Evolutionary conservation across 1,139 yeast species (phyloP).

Genomic region (Lodderomyces orthopsilosis): DNA sequence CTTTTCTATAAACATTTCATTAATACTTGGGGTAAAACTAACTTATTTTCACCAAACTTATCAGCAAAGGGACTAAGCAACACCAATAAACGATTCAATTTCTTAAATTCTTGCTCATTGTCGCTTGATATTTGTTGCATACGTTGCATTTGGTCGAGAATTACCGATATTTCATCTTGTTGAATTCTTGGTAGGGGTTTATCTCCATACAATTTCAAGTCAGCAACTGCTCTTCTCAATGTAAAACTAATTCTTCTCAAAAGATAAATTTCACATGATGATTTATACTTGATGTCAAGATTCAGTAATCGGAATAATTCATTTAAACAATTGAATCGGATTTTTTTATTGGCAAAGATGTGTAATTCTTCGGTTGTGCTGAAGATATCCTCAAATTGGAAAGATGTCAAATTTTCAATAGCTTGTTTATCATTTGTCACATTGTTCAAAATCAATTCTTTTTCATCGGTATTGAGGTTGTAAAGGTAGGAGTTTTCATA

Average conservation of each 20-base stretch:
- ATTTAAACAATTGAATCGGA: constrained; percentile 31
- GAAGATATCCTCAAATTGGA: constrained; percentile 27
- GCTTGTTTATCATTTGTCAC: constrained; percentile 9
- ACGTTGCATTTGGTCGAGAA: constrained; percentile 16
- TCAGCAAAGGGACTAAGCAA: constrained; percentile 25
- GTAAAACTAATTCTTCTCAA: constrained; percentile 32
- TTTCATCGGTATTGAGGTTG: constrained; percentile 23
- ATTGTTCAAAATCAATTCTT: constrained; percentile 7
- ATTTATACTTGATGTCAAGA: constrained; percentile 16
- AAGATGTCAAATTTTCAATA: constrained; percentile 21
- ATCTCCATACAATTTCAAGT: constrained; percentile 25
- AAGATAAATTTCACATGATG: constrained; percentile 22
- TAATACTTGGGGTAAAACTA: background rate
- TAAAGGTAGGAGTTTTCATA: constrained; percentile 37
- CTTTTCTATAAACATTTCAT: constrained; percentile 3
- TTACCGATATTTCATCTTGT: constrained; percentile 28
- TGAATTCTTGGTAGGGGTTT: constrained; percentile 40
- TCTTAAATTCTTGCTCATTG: constrained; percentile 11
- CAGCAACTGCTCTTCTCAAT: constrained; percentile 36
- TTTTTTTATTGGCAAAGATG: constrained; percentile 22
- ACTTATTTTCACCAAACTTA: constrained; percentile 17
- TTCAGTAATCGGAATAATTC: constrained; percentile 29
- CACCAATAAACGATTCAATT: constrained; percentile 23
- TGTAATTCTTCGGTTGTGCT: constrained; percentile 32
- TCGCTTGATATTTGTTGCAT: constrained; percentile 4